Evolutionary conservation across 164 flowering plant species (phyloP), one percentile per base, ranked within the genome.

Genomic region (Cinnamomum chago): DNA sequence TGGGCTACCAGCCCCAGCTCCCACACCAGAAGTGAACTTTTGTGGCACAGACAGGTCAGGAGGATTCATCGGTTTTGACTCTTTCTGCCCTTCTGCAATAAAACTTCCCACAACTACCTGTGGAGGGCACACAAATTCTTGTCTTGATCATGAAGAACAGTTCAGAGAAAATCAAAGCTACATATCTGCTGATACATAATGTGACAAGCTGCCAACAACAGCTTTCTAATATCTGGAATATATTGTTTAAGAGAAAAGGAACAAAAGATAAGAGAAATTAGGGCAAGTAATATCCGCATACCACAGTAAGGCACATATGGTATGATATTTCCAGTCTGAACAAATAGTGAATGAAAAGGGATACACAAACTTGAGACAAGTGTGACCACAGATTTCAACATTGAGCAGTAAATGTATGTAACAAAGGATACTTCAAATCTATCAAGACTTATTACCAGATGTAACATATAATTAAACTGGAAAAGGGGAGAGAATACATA

Each of bases 21-120:
- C 64, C 67, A 83, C 89, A 67, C 85, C 82, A 50, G 83, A 69
- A 27, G 71, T 71, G 50, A 79, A 58, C 72, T 76, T 88, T 40
- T 82, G 68, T 23, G 82, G 80, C 11, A 81, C 85, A 67, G 85
- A 67, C 3, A 89, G 82, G 65, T 88, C 91, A 12, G 79, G 66
- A 6, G 76, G 82, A 62, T 76, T 80, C 60, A 62, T 62, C 2
- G 81, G 7, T 77, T 85, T 90, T 18, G 83, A 50, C 69, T 86
- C 92, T 67, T 89, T 92, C 5, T 73, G 85, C 17, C 84, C 84
- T 68, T 88, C 90, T 9, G 89, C 80, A 55, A 88, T 65, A 67
- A 92, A 94, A 76, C 96, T 94, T 35, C 91, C 98, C 64, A 90
- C 89, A n/a, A 90, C 84, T 55, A 92, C 94, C 98, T 92, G 93